Evolutionary conservation across 257 asterid species (phyloP).

Genomic region (Asclepias syriaca): DNA sequence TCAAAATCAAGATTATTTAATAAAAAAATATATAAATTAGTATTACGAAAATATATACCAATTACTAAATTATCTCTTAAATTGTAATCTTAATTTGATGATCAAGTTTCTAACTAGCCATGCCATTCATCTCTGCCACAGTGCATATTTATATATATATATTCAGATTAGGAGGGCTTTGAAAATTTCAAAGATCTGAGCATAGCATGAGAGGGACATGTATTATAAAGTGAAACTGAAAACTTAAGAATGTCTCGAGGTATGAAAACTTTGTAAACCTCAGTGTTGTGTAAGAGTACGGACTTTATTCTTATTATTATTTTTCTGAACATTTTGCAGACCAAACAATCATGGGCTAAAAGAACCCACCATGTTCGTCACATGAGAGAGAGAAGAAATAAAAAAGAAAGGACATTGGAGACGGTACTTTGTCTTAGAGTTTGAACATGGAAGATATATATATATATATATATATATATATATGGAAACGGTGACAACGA

Average conservation of each 20-base stretch:
- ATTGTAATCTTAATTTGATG: too few species aligned
- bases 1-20: too few species aligned
- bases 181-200: slow-evolving; percentile 16
- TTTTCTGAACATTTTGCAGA: slow-evolving; percentile 15
- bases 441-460: slow-evolving; percentile 7
- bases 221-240: neutral
- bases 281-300: slow-evolving; percentile 18
- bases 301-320: neutral
- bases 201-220: slow-evolving; percentile 24
- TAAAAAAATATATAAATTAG: too few species aligned
- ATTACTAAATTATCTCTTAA: too few species aligned
- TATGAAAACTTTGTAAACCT: slow-evolving; percentile 10
- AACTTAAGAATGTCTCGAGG: slow-evolving; percentile 30
- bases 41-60: too few species aligned
- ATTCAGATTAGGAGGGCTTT: neutral
- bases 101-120: too few species aligned
- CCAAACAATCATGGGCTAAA: slow-evolving; percentile 26
- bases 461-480: neutral
- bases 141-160: neutral
- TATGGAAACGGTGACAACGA: slow-evolving; percentile 10
- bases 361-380: slow-evolving; percentile 36
- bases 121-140: too few species aligned
- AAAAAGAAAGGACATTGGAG: neutral
- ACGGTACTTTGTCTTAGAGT: neutral
- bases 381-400: slow-evolving; percentile 20